These are phyloP conservation scores for Fusarium domesticum DNA, from an alignment of 2,329 filamentous ascomycete species.

Conservation along the genomic window DNA sequence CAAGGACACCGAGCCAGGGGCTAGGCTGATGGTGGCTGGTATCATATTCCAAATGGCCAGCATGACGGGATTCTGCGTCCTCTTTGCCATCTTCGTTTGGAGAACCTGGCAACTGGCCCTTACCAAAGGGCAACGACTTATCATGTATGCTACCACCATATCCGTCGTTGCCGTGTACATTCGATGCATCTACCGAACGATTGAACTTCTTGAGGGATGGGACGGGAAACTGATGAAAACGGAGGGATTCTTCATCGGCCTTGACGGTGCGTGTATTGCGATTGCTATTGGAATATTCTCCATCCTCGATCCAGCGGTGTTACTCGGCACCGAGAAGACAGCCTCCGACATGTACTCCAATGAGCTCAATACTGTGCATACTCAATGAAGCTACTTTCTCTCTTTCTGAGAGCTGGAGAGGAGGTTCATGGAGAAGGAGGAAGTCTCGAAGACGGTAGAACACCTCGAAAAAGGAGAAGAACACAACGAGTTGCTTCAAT, in stretches of 20 bases:
- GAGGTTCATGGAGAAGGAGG: too few species aligned
- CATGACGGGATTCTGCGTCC: conserved; percentile 45
- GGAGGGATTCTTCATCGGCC: conserved; percentile 46
- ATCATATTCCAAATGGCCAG: conserved; percentile 49
- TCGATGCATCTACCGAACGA: conserved; percentile 48
- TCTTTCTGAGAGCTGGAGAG: too few species aligned
- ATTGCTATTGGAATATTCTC: conserved; percentile 44
- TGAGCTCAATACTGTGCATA: conserved; percentile 6
- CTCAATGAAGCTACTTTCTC: too few species aligned
- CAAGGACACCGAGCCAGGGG: conserved; percentile 41
- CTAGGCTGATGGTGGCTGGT: conserved; percentile 48
- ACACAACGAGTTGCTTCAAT: too few species aligned
- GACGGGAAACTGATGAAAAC: conserved; percentile 48
- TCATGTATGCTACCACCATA: conserved; percentile 39
- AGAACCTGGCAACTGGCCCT: conserved; percentile 35
- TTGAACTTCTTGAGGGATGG: conserved; percentile 51
- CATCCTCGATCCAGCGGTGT: conserved; percentile 39
- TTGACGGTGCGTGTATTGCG: conserved; percentile 49
- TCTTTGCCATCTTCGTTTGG: conserved; percentile 38
- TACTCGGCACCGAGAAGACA: conserved; percentile 1
- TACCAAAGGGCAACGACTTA: conserved; percentile 24
- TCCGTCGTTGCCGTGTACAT: conserved; percentile 45
- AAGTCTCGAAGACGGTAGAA: too few species aligned
- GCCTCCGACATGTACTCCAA: conserved; percentile 3
- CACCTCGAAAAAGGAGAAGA: too few species aligned